A percentile compares a stretch with the other conserved stretches of the same genome.
Evolutionary conservation across 1,139 yeast species (phyloP).

Genomic region (Geotrichum aggregatum): DNA sequence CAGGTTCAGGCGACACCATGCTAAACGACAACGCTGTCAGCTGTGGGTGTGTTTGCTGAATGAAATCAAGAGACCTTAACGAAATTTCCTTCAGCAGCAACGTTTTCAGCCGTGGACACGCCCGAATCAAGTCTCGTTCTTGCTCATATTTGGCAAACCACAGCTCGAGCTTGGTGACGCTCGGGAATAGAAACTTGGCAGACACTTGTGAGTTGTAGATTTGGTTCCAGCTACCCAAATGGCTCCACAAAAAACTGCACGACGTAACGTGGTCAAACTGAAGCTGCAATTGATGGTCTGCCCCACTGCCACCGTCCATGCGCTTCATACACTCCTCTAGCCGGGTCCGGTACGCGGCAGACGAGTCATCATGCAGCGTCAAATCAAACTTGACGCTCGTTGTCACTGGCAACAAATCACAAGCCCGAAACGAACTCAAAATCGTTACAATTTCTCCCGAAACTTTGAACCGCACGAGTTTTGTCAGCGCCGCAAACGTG

Average conservation of each 20-base stretch:
- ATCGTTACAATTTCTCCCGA: constrained; percentile 12
- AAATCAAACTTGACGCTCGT: constrained; percentile 12
- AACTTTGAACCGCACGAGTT: constrained; percentile 10
- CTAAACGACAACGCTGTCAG: constrained; percentile 11
- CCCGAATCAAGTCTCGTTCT: constrained; percentile 6
- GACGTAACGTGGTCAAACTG: constrained; percentile 6
- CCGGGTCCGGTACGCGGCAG: neutral
- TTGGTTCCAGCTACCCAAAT: constrained; percentile 14
- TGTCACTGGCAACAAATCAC: constrained; percentile 8
- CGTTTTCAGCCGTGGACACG: constrained; percentile 7
- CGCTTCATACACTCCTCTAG: constrained; percentile 3
- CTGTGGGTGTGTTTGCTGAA: constrained; percentile 3
- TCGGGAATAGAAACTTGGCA: constrained; percentile 5
- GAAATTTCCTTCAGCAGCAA: constrained; percentile 10
- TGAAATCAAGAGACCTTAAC: constrained; percentile 2
- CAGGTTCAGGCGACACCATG: constrained; percentile 12
- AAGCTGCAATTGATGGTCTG: too few species aligned
- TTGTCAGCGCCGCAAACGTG: constrained; percentile 9
- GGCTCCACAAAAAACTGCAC: constrained; percentile 15
- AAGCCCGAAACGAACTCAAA: constrained; percentile 3
- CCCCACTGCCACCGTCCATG: neutral
- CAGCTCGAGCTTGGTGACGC: constrained; percentile 12
- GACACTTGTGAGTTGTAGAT: constrained; percentile 6
- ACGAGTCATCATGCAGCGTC: constrained; percentile 10
- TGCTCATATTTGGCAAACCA: constrained; percentile 14